phyloP scores from a whole-genome alignment of 2,329 filamentous ascomycete genomes.

The Ophiostoma ips region DNA sequence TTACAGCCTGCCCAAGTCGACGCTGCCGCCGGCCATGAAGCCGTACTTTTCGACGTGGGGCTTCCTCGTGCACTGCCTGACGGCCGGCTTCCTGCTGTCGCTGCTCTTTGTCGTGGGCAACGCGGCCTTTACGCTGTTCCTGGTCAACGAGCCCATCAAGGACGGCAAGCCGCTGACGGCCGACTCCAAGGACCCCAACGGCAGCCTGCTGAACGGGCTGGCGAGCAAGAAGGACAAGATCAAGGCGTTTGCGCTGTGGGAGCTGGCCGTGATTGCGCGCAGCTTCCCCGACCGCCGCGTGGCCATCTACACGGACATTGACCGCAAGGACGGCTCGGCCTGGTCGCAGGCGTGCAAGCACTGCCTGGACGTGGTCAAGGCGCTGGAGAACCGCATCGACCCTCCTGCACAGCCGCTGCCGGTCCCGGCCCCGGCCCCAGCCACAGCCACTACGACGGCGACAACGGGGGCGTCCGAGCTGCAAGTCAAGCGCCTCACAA shows the following conservation, averaged over 20 bases:
- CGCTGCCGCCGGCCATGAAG: constrained; percentile 43
- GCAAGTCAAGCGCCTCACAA: constrained; percentile 22
- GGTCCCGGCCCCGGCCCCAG: constrained; percentile 19
- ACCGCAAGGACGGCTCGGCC: constrained; percentile 62
- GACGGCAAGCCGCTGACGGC: constrained; percentile 70
- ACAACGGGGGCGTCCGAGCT: constrained; percentile 8
- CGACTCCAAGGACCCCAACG: constrained; percentile 82
- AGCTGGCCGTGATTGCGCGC: constrained; percentile 66
- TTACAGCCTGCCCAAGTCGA: constrained; percentile 61
- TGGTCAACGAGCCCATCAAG: constrained; percentile 70
- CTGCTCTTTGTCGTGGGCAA: constrained; percentile 68
- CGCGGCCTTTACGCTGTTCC: constrained; percentile 63
- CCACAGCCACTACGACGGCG: constrained; percentile 12
- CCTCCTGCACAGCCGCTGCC: no score
- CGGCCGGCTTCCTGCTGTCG: constrained; percentile 52
- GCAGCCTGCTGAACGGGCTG: constrained; percentile 70
- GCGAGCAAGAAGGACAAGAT: constrained; percentile 70
- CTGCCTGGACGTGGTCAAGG: constrained; percentile 55
- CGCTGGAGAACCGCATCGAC: constrained; percentile 54
- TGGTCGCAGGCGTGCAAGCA: constrained; percentile 66
- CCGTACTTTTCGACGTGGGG: constrained; percentile 37
- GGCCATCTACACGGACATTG: constrained; percentile 75
- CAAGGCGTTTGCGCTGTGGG: constrained; percentile 81
- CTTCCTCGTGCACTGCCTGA: constrained; percentile 40
- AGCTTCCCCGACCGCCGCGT: constrained; percentile 62